phyloP scores from a whole-genome alignment of 2,329 filamentous ascomycete genomes.

The Cercospora sesami region DNA sequence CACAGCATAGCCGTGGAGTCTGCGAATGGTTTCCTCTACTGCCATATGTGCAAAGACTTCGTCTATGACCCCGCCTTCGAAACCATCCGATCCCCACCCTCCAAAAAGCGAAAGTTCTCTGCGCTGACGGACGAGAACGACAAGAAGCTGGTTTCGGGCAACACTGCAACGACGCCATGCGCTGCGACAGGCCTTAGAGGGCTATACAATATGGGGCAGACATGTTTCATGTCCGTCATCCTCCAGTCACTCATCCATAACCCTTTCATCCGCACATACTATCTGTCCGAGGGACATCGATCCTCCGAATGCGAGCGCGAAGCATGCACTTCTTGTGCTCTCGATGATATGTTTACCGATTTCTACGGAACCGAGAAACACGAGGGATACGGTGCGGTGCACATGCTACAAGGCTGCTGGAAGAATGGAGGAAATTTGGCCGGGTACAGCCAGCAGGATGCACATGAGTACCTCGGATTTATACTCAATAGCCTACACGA shows the following conservation, averaged over 20 bases:
- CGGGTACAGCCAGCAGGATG: conserved; percentile 93
- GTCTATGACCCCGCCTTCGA: conserved; percentile 81
- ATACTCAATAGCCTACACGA: conserved; percentile 86
- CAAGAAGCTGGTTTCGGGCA: conserved; percentile 71
- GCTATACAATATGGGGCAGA: conserved; percentile 97
- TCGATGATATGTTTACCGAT: conserved; percentile 64
- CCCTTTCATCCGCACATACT: conserved; percentile 85
- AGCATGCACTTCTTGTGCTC: conserved; percentile 60
- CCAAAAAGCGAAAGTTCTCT: conserved; percentile 65
- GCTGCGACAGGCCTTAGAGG: conserved; percentile 84
- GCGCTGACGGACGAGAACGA: conserved; percentile 53
- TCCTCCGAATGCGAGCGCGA: conserved; percentile 67
- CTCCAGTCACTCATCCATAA: conserved; percentile 93
- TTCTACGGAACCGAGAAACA: conserved; percentile 72
- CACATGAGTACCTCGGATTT: conserved; percentile 96
- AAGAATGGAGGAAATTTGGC: conserved; percentile 68
- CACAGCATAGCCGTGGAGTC: conserved; percentile 69
- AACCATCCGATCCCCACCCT: conserved; percentile 63
- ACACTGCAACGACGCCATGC: conserved; percentile 78
- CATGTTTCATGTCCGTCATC: conserved; percentile 96
- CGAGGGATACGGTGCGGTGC: conserved; percentile 86
- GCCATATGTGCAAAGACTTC: conserved; percentile 78
- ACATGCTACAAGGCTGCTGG: conserved; percentile 87
- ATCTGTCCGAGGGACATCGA: conserved; percentile 85
- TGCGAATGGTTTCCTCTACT: conserved; percentile 71